Base-by-base conservation (phyloP, 1,139 yeast species). In the Citeromyces siamensis region DNA sequence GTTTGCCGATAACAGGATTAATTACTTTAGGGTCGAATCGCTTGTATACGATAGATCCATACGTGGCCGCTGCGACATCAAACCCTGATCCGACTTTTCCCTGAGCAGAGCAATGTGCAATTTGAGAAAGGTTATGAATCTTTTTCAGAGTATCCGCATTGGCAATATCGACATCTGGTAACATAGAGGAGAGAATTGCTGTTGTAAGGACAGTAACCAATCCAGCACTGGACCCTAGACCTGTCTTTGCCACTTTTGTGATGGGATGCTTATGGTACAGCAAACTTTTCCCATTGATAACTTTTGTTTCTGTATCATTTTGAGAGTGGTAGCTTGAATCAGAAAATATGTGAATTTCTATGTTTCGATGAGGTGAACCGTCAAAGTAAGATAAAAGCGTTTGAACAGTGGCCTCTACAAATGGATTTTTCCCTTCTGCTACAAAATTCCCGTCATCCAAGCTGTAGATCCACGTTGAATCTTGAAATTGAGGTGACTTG, bases 21-120 rank as follows among this genome's bases (percentile, higher is more conserved):
- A 81, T 68, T 23, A 75, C 45, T 8, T 45, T 48, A 0, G 86
- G 83, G 6, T 60, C 59, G 50, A 90, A 90, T 42, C 98, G 63
- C 29, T 71, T 66, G 55, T 90, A 90, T 5, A 76, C 67, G 35
- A 88, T 81, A 0, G 95, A 82, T 2, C 98, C 98, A 56, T 69
- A 90, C 0, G 84, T 79, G 0, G 98, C 98, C 6, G 97, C 79
- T 0, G 95, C 97, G 32, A 93, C 94, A 52, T 90, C 98, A 55
- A 90, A 90, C 0, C 98, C 98, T 3, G 95, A 84, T 0, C 98
- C 98, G 19, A 90, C 77, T 55, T 93, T 93, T 33, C 84, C 83
- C 53, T 90, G 98, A 2, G 98, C 97, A 39, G 72, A 70, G 54
- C 96, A 88, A 54, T 90, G 98, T 1, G 95, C 82, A 9, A 84